phyloP scores from a whole-genome alignment of 2,329 filamentous ascomycete genomes.

The Emergomyces africanus region DNA sequence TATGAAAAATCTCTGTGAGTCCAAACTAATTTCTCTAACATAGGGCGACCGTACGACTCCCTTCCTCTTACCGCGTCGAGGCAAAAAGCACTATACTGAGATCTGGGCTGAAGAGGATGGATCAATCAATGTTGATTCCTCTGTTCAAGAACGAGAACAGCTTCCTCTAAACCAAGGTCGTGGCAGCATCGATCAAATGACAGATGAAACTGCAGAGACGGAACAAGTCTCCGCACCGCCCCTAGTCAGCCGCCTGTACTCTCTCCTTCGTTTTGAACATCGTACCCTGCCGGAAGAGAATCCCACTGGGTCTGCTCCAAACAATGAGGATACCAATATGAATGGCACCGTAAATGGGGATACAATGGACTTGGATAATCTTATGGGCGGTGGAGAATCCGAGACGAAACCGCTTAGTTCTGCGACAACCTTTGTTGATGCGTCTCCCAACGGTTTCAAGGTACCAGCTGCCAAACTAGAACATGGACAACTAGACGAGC shows the following conservation, averaged over 20 bases:
- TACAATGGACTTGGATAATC: conserved; percentile 34
- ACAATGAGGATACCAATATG: conserved; percentile 31
- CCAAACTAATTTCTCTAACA: conserved; percentile 14
- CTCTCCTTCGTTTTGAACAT: conserved; percentile 65
- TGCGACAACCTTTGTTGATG: conserved; percentile 69
- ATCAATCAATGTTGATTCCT: conserved; percentile 57
- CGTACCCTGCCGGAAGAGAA: conserved; percentile 42
- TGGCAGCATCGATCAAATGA: conserved; percentile 74
- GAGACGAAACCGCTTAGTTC: conserved; percentile 41
- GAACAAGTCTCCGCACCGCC: conserved; percentile 84
- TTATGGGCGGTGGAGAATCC: conserved; percentile 35
- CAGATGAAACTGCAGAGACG: conserved; percentile 73
- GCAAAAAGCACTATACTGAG: conserved; percentile 75
- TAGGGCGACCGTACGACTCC: conserved; percentile 66
- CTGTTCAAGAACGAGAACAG: conserved; percentile 49
- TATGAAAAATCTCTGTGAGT: not conserved
- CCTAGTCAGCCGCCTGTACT: conserved; percentile 66
- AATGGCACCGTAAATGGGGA: conserved; percentile 32
- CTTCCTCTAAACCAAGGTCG: conserved; percentile 69
- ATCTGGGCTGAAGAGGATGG: conserved; percentile 93
- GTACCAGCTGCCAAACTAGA: conserved; percentile 68
- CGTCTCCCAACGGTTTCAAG: conserved; percentile 63
- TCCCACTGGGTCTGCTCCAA: conserved; percentile 43
- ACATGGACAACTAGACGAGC: conserved; percentile 76
- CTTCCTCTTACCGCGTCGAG: conserved; percentile 75